A percentile compares a stretch with the other conserved stretches of the same genome.
phyloP scores from a whole-genome alignment of 2,329 filamentous ascomycete species.

The Epichloe sp. region DNA sequence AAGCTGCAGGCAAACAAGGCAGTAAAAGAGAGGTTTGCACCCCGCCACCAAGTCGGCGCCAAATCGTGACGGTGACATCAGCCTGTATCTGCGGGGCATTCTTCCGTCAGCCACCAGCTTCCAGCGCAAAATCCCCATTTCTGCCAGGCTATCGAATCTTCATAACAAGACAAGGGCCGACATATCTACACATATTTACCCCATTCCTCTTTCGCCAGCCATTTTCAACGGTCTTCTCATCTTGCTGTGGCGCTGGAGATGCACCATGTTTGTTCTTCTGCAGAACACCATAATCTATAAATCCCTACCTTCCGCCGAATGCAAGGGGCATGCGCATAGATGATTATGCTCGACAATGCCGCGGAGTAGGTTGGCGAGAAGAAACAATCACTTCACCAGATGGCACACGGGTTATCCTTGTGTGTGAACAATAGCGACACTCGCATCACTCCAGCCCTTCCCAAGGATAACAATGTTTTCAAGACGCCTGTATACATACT shows the following conservation, averaged over 20 bases:
- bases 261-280: no score
- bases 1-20: neutral
- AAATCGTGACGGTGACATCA: conserved; percentile 3
- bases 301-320: conserved; percentile 61
- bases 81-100: neutral
- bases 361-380: conserved; percentile 54
- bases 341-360: conserved; percentile 47
- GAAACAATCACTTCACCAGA: conserved; percentile 42
- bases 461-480: neutral
- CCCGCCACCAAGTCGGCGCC: neutral
- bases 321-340: conserved; percentile 52
- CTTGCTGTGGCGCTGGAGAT: no score
- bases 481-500: conserved; percentile 36
- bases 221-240: no score
- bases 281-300: conserved; percentile 16
- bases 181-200: no score
- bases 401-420: conserved; percentile 30
- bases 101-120: neutral
- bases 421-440: conserved; percentile 32
- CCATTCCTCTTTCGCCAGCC: no score
- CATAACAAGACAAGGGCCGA: no score
- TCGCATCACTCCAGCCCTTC: neutral
- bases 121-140: neutral
- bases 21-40: neutral
- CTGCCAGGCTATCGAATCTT: no score